Percentiles rank a stretch among this genome's conserved stretches.
Evolutionary conservation across 2,329 filamentous ascomycete genomes (phyloP).

Genomic region (Sporothrix inflata): DNA sequence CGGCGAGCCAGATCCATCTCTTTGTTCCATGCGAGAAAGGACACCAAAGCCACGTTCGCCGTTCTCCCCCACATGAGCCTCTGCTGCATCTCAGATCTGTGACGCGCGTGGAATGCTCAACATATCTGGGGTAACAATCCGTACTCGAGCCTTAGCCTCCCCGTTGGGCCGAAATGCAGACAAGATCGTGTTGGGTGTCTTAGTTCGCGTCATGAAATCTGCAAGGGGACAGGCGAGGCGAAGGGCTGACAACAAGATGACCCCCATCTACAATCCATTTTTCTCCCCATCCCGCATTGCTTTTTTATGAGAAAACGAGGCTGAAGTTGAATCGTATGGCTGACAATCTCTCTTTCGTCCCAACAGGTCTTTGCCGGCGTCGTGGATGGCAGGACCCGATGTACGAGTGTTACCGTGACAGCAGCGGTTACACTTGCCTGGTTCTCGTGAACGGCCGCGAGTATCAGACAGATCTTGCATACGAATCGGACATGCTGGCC

Average conservation of each 20-base stretch:
- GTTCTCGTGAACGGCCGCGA: conserved; percentile 95
- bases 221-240: conserved; percentile 12
- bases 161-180: conserved; percentile 45
- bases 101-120: conserved; percentile 16
- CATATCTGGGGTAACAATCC: conserved; percentile 20
- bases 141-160: conserved; percentile 19
- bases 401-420: conserved; percentile 79
- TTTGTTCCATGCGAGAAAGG: neutral
- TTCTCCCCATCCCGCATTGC: neutral
- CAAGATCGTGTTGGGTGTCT: conserved; percentile 35
- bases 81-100: conserved; percentile 26
- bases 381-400: conserved; percentile 90
- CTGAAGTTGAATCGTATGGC: conserved; percentile 8
- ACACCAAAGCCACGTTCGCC: neutral
- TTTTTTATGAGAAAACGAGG: neutral
- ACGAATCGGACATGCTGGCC: conserved; percentile 79
- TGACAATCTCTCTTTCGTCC: conserved; percentile 42
- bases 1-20: neutral
- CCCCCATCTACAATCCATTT: neutral
- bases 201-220: neutral
- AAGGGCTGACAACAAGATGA: neutral
- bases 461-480: conserved; percentile 88
- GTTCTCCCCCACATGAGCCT: neutral
- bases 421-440: conserved; percentile 80
- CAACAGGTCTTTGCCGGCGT: conserved; percentile 85